phyloP scores from a whole-genome alignment of 495 filamentous ascomycete species.

The Pseudotulostoma volvatum region DNA sequence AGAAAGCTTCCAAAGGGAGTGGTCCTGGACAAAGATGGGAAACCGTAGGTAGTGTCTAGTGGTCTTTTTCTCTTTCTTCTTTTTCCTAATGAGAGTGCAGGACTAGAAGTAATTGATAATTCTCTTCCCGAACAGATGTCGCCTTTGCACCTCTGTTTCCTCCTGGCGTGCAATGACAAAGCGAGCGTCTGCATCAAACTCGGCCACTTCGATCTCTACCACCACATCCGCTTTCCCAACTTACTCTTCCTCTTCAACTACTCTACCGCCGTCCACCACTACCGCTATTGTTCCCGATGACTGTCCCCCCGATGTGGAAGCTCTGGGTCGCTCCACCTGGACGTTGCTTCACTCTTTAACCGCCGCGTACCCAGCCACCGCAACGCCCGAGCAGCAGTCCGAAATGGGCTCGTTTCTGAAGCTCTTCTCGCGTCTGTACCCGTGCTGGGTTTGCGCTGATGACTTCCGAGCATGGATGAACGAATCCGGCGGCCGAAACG shows the following conservation, averaged over 20 bases:
- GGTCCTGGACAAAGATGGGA: conserved; percentile 80
- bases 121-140: too few relatives aligned
- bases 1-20: conserved; percentile 57
- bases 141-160: conserved; percentile 63
- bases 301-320: conserved; percentile 50
- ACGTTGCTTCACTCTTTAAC: conserved; percentile 84
- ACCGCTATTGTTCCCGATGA: conserved; percentile 12
- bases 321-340: conserved; percentile 75
- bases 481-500: conserved; percentile 39
- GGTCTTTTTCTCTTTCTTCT: too few relatives aligned
- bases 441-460: conserved; percentile 87
- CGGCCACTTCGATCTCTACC: conserved; percentile 4
- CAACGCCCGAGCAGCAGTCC: conserved; percentile 46
- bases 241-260: conserved; percentile 8
- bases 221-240: conserved; percentile 6
- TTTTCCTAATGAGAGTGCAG: too few relatives aligned
- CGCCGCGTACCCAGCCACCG: conserved; percentile 60
- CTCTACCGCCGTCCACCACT: conserved; percentile 11
- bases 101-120: too few relatives aligned
- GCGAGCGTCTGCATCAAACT: conserved; percentile 22
- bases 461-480: conserved; percentile 78
- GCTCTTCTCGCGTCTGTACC: conserved; percentile 71
- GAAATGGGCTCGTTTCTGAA: conserved; percentile 66
- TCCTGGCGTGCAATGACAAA: conserved; percentile 56
- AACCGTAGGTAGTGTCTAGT: conserved; percentile 52